These are phyloP conservation scores for Aureobasidium sp. DNA, from an alignment of 2,329 filamentous ascomycete genomes.

Conservation along the genomic window DNA sequence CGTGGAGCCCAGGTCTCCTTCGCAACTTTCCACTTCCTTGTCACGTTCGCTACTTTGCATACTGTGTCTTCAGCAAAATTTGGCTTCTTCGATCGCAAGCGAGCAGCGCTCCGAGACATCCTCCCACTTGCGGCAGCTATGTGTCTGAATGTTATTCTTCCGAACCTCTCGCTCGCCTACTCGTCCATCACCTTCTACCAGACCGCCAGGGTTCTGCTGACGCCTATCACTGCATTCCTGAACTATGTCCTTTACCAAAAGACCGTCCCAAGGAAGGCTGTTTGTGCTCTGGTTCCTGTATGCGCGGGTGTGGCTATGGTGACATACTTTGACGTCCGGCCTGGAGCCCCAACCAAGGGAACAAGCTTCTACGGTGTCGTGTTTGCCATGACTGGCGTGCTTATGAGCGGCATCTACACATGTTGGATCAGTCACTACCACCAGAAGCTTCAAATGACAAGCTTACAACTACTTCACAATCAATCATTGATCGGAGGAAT, in stretches of 20 bases:
- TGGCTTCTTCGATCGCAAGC: conserved; percentile 52
- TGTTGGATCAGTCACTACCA: conserved; percentile 63
- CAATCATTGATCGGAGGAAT: conserved; percentile 58
- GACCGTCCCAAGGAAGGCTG: conserved; percentile 48
- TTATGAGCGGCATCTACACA: conserved; percentile 61
- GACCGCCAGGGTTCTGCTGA: conserved; percentile 59
- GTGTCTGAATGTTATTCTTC: conserved; percentile 62
- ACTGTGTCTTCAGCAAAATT: conserved; percentile 52
- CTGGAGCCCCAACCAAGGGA: conserved; percentile 39
- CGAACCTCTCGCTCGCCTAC: conserved; percentile 60
- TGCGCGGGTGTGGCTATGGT: conserved; percentile 59
- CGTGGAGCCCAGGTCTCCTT: conserved; percentile 41
- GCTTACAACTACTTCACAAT: conserved; percentile 63
- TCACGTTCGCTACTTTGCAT: conserved; percentile 59
- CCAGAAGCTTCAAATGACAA: conserved; percentile 57
- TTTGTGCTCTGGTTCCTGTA: conserved; percentile 50
- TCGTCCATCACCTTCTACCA: conserved; percentile 65
- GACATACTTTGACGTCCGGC: conserved; percentile 58
- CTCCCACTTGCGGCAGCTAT: conserved; percentile 60
- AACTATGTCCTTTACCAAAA: conserved; percentile 56
- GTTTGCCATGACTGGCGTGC: conserved; percentile 57
- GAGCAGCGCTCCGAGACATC: conserved; percentile 49
- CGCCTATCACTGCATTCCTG: conserved; percentile 57
- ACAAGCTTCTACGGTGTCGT: conserved; percentile 54
- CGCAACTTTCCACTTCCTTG: conserved; percentile 60